Percentiles rank a stretch among this genome's conserved stretches.
phyloP scores from a whole-genome alignment of 129 eudicot genomes.

The Cynara cardunculus region DNA sequence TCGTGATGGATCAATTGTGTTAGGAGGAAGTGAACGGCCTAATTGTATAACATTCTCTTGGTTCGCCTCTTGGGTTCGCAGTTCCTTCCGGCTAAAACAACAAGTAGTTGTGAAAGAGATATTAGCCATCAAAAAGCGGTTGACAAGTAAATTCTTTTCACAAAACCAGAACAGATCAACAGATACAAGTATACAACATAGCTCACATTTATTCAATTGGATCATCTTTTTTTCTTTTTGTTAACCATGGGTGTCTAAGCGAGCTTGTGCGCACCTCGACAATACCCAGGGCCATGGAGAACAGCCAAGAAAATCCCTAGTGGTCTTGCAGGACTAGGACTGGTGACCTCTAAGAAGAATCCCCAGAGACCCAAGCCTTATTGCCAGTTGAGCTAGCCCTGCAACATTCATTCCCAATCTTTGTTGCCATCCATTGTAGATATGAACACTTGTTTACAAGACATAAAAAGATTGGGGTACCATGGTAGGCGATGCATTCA shows the following conservation, averaged over 20 bases:
- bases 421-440: not conserved
- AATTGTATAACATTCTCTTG: slow-evolving; percentile 33
- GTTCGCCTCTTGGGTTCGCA: slow-evolving; percentile 37
- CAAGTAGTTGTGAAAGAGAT: slow-evolving; percentile 1
- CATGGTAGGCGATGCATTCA: not conserved
- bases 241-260: no score
- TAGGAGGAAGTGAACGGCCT: slow-evolving; percentile 25
- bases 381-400: not conserved
- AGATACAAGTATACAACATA: not conserved
- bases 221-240: not conserved
- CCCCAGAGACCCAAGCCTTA: no score
- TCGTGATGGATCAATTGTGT: slow-evolving; percentile 59
- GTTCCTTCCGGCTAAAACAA: slow-evolving; percentile 56
- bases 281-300: no score
- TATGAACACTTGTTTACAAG: not conserved
- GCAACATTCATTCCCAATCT: not conserved
- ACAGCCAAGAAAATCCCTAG: no score
- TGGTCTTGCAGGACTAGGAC: no score
- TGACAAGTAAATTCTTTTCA: not conserved
- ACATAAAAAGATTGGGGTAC: not conserved
- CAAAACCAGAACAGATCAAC: not conserved
- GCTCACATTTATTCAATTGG: not conserved
- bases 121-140: slow-evolving; percentile 6
- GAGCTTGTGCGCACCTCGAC: no score
- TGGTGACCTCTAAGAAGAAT: no score